Evolutionary conservation across 768 basidiomycete species (phyloP).

Genomic region (Leccinum rimulosum): DNA sequence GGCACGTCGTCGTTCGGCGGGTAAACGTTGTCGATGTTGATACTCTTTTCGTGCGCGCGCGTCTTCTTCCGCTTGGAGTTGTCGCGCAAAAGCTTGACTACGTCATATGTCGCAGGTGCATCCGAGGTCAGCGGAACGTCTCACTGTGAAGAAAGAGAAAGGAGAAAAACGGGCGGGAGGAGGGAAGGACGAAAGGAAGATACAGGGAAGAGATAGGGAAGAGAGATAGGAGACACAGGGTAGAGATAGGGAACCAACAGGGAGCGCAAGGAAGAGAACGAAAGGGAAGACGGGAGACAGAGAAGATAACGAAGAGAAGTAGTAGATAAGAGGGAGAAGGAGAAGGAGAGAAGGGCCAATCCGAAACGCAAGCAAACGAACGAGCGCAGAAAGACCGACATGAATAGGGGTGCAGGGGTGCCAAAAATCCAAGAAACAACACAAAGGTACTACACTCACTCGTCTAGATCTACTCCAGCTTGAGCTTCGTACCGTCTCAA

Average conservation of each 20-base stretch:
- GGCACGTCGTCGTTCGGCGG: not conserved
- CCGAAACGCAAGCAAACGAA: not conserved
- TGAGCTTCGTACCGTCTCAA: not conserved
- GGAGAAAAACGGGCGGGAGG: not conserved
- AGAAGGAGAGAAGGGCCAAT: not conserved
- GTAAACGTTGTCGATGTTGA: not conserved
- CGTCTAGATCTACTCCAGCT: conserved; percentile 52
- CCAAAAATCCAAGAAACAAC: conserved; percentile 25
- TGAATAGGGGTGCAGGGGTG: not conserved
- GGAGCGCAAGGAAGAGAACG: not conserved
- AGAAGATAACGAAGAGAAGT: not conserved
- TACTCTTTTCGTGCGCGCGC: conserved; percentile 42
- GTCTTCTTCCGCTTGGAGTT: conserved; percentile 82
- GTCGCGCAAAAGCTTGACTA: conserved; percentile 68
- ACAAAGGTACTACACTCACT: conserved; percentile 43
- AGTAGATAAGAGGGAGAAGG: not conserved
- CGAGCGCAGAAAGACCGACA: not conserved
- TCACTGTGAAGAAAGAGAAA: not conserved
- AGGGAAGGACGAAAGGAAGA: not conserved
- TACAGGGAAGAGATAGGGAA: too few relatives aligned
- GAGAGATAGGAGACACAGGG: not conserved
- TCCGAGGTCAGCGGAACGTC: not conserved
- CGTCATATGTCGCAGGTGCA: not conserved
- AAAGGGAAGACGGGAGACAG: not conserved
- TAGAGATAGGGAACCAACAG: not conserved